phyloP scores from a whole-genome alignment of 495 filamentous ascomycete species.

The Aspergillus hancockii region DNA sequence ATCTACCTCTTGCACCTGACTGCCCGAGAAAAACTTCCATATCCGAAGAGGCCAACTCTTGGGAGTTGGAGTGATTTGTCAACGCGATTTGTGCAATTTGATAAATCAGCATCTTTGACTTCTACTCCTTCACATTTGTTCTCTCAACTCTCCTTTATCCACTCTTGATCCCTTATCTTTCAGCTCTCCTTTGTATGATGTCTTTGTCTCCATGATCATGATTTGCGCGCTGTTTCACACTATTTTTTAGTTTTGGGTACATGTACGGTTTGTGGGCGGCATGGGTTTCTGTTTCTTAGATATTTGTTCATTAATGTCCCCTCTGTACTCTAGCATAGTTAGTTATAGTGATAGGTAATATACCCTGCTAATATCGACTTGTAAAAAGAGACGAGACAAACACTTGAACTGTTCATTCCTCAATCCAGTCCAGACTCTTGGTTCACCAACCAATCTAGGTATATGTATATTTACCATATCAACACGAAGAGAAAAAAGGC shows the following conservation, averaged over 20 bases:
- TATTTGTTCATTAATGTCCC: conserved; percentile 20
- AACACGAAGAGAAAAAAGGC: background rate
- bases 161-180: background rate
- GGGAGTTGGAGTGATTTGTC: conserved; percentile 28
- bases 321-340: conserved; percentile 33
- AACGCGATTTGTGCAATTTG: background rate
- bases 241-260: conserved; percentile 8
- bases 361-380: background rate
- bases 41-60: conserved; percentile 31
- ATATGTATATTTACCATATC: conserved; percentile 10
- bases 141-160: background rate
- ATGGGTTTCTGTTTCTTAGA: conserved; percentile 9
- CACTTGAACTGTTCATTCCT: background rate
- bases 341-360: conserved; percentile 10
- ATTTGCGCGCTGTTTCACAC: conserved; percentile 12
- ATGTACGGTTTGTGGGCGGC: conserved; percentile 18
- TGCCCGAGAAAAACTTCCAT: conserved; percentile 25
- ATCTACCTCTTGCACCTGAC: conserved; percentile 42
- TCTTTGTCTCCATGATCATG: conserved; percentile 20
- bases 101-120: conserved; percentile 12
- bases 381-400: background rate
- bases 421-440: background rate
- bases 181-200: conserved; percentile 4
- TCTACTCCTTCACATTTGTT: background rate
- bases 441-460: conserved; percentile 2